These are phyloP conservation scores for Alternaria gaisen DNA, from an alignment of 2,329 filamentous ascomycete genomes.

Conservation along the genomic window DNA sequence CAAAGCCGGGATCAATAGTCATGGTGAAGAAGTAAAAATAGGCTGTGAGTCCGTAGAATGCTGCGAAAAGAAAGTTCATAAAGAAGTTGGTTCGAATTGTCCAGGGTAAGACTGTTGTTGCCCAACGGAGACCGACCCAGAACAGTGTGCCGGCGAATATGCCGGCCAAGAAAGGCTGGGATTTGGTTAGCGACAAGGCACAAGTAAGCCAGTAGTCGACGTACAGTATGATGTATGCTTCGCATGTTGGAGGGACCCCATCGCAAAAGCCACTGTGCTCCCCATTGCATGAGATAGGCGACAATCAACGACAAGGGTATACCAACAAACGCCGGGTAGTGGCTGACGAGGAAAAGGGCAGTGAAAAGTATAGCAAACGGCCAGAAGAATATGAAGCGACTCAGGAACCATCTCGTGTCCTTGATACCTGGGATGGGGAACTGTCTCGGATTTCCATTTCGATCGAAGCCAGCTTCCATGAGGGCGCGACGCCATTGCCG, in stretches of 20 bases:
- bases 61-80: slow-evolving; percentile 77
- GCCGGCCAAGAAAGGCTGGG: slow-evolving; percentile 86
- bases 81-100: slow-evolving; percentile 74
- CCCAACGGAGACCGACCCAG: slow-evolving; percentile 78
- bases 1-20: slow-evolving; percentile 88
- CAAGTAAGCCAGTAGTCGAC: slow-evolving; percentile 39
- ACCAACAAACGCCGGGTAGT: slow-evolving; percentile 76
- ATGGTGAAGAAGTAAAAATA: slow-evolving; percentile 92
- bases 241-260: slow-evolving; percentile 90
- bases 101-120: slow-evolving; percentile 74
- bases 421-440: slow-evolving; percentile 80
- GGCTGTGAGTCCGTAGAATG: slow-evolving; percentile 70
- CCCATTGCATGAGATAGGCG: slow-evolving; percentile 77
- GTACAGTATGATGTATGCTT: slow-evolving; percentile 85
- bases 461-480: slow-evolving; percentile 82
- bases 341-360: slow-evolving; percentile 75
- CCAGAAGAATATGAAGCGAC: slow-evolving; percentile 88
- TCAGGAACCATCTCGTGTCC: slow-evolving; percentile 80
- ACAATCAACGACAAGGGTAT: slow-evolving; percentile 74
- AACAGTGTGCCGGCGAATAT: slow-evolving; percentile 91
- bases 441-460: slow-evolving; percentile 75
- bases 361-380: slow-evolving; percentile 80
- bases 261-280: slow-evolving; percentile 78
- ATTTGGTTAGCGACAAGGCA: slow-evolving; percentile 18
- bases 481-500: slow-evolving; percentile 84